Evolutionary conservation across 1,139 yeast genomes (phyloP).

Genomic region (Debaryomyces singareniensis): DNA sequence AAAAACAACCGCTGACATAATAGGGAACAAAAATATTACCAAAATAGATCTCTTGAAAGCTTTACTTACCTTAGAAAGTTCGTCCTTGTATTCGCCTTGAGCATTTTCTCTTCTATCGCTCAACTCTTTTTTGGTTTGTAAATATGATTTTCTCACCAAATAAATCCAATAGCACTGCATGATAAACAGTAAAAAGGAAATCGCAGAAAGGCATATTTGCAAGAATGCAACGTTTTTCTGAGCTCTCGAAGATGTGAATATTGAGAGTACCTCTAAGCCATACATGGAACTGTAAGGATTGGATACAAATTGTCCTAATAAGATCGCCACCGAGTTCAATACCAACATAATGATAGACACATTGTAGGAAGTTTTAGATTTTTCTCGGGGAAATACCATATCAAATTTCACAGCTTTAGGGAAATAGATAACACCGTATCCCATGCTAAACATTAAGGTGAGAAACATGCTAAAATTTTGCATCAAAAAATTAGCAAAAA

Average conservation of each 20-base stretch:
- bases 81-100: background rate
- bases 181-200: too few relatives aligned
- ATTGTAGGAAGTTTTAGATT: constrained; percentile 12
- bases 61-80: background rate
- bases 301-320: background rate
- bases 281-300: background rate
- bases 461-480: constrained; percentile 6
- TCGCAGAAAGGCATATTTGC: background rate
- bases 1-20: background rate
- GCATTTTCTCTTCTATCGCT: background rate
- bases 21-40: background rate
- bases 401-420: constrained; percentile 21
- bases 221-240: background rate
- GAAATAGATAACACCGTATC: constrained; percentile 33
- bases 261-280: background rate
- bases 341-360: background rate
- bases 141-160: background rate
- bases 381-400: constrained; percentile 16
- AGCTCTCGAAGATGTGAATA: background rate
- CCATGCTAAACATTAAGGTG: constrained; percentile 30
- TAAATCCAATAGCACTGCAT: too few relatives aligned
- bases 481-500: constrained; percentile 2
- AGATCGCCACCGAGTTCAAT: too few relatives aligned
- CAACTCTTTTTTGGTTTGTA: background rate
- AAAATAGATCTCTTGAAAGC: background rate